Conservation (phyloP, 306 rosid species). For the Pueraria montana region DNA sequence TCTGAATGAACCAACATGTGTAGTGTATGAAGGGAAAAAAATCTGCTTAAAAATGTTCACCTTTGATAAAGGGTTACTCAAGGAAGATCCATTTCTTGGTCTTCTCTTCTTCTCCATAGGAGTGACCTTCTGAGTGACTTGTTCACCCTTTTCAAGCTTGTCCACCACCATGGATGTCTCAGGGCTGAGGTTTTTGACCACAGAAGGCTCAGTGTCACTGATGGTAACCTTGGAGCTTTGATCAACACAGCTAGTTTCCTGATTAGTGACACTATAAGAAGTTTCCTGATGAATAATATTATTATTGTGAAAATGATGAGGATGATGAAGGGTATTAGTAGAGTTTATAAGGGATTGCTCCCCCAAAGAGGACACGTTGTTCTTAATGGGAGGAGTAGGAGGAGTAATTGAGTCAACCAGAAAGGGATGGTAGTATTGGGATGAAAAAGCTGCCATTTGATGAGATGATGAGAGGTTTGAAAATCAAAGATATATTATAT, state of each 20-base stretch:
- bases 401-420: conserved; percentile 53
- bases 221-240: conserved; percentile 56
- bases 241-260: conserved; percentile 60
- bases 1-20: no score
- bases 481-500: conserved; percentile 35
- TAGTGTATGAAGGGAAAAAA: background rate
- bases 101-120: conserved; percentile 63
- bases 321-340: background rate
- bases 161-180: conserved; percentile 74
- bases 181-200: conserved; percentile 63
- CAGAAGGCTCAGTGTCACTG: conserved; percentile 64
- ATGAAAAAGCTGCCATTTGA: conserved; percentile 81
- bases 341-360: conserved; percentile 37
- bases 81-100: conserved; percentile 49
- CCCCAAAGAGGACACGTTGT: conserved; percentile 31
- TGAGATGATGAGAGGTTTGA: background rate
- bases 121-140: conserved; percentile 65
- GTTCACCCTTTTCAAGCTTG: conserved; percentile 77
- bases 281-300: conserved; percentile 38
- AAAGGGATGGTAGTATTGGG: conserved; percentile 60
- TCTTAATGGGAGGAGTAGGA: conserved; percentile 34
- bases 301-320: conserved; percentile 17
- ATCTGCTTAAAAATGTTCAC: conserved; percentile 32
- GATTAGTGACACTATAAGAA: conserved; percentile 34
- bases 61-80: conserved; percentile 59